phyloP scores from a whole-genome alignment of 2,329 filamentous ascomycete genomes.

The Penicillium corylophilum region DNA sequence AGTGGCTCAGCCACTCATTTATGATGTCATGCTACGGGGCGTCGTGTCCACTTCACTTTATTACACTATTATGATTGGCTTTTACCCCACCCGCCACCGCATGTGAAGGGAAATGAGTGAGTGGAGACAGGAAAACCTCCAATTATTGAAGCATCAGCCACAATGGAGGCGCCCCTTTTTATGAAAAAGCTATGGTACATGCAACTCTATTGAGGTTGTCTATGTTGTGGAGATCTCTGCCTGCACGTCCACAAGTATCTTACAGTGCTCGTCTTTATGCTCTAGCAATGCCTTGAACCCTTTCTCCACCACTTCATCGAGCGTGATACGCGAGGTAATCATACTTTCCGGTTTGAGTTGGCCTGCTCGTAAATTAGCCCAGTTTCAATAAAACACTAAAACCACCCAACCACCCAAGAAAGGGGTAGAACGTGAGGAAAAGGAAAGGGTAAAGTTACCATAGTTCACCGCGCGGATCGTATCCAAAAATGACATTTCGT shows the following conservation, averaged over 20 bases:
- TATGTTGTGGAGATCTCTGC: not conserved
- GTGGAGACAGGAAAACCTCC: not conserved
- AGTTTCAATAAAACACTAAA: not conserved
- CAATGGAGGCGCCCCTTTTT: not conserved
- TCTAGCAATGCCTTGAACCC: not conserved
- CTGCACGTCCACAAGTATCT: not conserved
- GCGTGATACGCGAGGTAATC: slow-evolving; percentile 59
- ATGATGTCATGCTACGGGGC: not conserved
- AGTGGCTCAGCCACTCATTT: not conserved
- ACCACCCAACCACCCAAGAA: not conserved
- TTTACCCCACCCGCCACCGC: not conserved
- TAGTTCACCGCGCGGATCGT: slow-evolving; percentile 53
- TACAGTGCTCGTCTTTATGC: not conserved
- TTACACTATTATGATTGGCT: not conserved
- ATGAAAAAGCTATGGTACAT: not conserved
- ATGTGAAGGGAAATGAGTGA: not conserved
- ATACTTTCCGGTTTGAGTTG: slow-evolving; percentile 55
- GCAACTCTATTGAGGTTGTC: not conserved
- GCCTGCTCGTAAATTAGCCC: slow-evolving; percentile 31
- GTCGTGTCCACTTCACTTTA: not conserved
- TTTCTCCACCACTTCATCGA: slow-evolving; percentile 47
- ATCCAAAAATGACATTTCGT: slow-evolving; percentile 55
- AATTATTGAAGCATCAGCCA: not conserved
- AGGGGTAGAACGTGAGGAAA: too few species aligned
- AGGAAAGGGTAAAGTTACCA: slow-evolving; percentile 10